Percentiles rank a stretch among this genome's conserved stretches.
These are phyloP conservation scores for Eimeria necatrix DNA, from an alignment of 169 alveolate genomes.

Conservation along the genomic window DNA sequence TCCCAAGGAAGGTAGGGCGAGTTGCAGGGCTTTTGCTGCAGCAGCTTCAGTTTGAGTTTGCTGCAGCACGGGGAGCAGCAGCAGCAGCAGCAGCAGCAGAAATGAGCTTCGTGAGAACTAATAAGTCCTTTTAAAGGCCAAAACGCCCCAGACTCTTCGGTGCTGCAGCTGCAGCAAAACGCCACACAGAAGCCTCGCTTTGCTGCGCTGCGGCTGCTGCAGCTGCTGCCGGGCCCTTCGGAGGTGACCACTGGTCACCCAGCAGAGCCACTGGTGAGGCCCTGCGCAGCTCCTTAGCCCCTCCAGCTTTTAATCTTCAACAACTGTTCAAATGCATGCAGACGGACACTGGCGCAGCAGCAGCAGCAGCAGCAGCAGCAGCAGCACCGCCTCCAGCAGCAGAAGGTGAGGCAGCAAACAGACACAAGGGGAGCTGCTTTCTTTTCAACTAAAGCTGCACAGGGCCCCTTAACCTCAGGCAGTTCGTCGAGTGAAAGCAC, in stretches of 20 bases:
- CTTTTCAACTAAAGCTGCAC: background rate
- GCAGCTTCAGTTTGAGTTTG: background rate
- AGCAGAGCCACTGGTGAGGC: no score
- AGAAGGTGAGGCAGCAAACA: background rate
- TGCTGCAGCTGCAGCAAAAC: background rate
- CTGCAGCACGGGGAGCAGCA: slow-evolving; percentile 21
- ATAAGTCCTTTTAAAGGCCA: background rate
- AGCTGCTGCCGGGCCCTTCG: no score
- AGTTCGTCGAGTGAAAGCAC: background rate
- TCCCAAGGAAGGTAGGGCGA: slow-evolving; percentile 48
- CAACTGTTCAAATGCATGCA: no score
- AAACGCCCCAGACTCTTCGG: background rate
- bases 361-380: slow-evolving; percentile 3
- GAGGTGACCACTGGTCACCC: no score
- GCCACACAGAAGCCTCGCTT: background rate
- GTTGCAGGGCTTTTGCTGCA: background rate
- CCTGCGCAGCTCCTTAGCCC: no score
- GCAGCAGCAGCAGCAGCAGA: slow-evolving; percentile 5
- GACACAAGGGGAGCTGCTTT: background rate
- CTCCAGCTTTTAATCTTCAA: no score
- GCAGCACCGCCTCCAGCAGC: background rate
- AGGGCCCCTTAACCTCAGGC: slow-evolving; percentile 63
- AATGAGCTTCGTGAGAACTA: slow-evolving; percentile 48
- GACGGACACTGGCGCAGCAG: no score
- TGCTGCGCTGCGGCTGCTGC: background rate